Base-by-base conservation (phyloP, 2,329 filamentous ascomycete species). In the Fonsecaea multimorphosa region DNA sequence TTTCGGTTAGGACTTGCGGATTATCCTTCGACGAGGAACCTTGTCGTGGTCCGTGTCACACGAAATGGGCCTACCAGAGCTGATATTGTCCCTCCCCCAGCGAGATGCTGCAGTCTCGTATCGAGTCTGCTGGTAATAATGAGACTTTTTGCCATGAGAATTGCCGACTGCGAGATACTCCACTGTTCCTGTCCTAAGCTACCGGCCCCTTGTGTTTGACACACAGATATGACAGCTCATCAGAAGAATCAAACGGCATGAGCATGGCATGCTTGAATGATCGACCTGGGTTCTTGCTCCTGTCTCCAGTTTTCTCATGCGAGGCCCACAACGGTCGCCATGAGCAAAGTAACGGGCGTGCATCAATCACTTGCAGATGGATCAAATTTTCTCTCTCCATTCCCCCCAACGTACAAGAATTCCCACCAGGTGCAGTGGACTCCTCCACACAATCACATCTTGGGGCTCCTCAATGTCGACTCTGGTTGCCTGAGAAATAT, bases 31-130 rank as follows among this genome's bases (percentile, higher is more conserved):
- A 32, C 49, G 12, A 53, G 38, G 38, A 16, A 19, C 38, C 38
- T 14, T 22, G 32, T n/a, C 24, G 14, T 44, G 14, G 27, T 36
- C 38, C 56, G 16, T 34, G 14, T 44, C 16, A 58, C 38, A 46
- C 57, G 49, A 59, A 46, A 44, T 46, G 32, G 49, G 52, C 40
- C 58, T 53, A n/a, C 27, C 31, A 53, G 16, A n/a, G 9, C 3
- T 46, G 24, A n/a, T 11, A n/a, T 60, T 38, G 19, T 31, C 46
- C 19, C 46, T 19, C 8, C 31, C 44, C 46, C 8, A 19, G 46
- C 31, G 44, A 36, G 46, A 52, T 22, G 19, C 32, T 49, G 38
- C 56, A 58, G 44, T 49, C 58, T 60, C 58, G 58, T 52, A 51
- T 38, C 31, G 27, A 36, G 58, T 14, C 22, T 38, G 14, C 38